Evolutionary conservation across 352 stramenopile species (phyloP).

Genomic region (Phytophthora nicotianae): DNA sequence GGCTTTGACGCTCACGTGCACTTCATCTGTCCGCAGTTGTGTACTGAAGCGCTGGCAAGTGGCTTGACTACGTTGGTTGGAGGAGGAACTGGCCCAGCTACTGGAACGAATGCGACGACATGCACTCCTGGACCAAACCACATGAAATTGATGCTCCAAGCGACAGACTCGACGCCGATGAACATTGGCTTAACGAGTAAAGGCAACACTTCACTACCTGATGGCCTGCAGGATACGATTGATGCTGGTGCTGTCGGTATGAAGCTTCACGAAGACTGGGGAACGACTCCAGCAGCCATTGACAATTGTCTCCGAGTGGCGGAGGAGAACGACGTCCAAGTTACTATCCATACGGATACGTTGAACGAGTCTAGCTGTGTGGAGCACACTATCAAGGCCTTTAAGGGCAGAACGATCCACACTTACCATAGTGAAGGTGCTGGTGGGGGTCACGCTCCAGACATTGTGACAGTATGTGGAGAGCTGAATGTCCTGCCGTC

Average conservation of each 20-base stretch:
- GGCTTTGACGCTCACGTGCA: conserved; percentile 97
- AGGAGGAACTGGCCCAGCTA: conserved; percentile 91
- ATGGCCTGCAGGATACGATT: conserved; percentile 91
- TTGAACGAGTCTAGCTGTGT: conserved; percentile 97
- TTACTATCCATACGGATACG: conserved; percentile 98
- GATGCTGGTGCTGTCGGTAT: conserved; percentile 92
- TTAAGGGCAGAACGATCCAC: conserved; percentile 97
- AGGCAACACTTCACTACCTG: conserved; percentile 91
- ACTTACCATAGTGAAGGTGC: conserved; percentile 96
- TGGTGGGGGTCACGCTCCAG: conserved; percentile 94
- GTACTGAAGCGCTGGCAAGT: conserved; percentile 92
- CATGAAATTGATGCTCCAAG: conserved; percentile 96
- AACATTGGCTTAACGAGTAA: conserved; percentile 99
- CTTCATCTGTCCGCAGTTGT: conserved; percentile 96
- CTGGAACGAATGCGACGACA: conserved; percentile 96
- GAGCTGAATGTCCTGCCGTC: conserved; percentile 95
- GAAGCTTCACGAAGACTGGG: conserved; percentile 99
- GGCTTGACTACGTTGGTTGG: conserved; percentile 94
- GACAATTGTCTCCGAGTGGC: conserved; percentile 92
- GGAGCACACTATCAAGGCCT: conserved; percentile 94
- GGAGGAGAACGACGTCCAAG: conserved; percentile 92
- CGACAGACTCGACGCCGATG: conserved; percentile 92
- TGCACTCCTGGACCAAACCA: conserved; percentile 95
- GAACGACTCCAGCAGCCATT: conserved; percentile 96
- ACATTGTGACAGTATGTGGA: conserved; percentile 97